Conservation (phyloP, 768 basidiomycete genomes). For the Tylopilus plumbeoviolaceoides region DNA sequence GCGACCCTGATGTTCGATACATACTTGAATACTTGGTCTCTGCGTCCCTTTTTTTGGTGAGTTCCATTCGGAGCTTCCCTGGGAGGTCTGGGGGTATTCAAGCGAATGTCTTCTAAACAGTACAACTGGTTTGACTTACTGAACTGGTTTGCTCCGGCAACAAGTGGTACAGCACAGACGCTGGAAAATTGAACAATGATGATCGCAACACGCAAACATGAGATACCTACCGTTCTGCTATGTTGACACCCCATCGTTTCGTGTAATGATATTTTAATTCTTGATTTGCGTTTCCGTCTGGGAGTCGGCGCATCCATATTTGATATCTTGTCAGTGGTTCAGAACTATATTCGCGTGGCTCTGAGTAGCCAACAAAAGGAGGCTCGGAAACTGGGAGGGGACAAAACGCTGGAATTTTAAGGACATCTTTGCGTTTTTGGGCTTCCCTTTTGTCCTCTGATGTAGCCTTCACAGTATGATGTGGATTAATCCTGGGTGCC, state of each 20-base stretch:
- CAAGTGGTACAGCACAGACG: slow-evolving; percentile 52
- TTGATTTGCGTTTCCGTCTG: slow-evolving; percentile 16
- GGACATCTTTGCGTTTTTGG: slow-evolving; percentile 30
- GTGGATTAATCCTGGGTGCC: slow-evolving; percentile 53
- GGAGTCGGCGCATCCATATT: slow-evolving; percentile 32
- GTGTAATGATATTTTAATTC: slow-evolving; percentile 58
- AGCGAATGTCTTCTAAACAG: neutral
- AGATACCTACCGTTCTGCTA: slow-evolving; percentile 51
- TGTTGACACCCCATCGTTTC: slow-evolving; percentile 30
- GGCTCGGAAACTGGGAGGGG: slow-evolving; percentile 29
- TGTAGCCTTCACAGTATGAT: slow-evolving; percentile 36
- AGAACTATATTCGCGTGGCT: slow-evolving; percentile 39
- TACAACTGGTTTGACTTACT: slow-evolving; percentile 32
- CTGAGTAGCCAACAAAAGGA: slow-evolving; percentile 43
- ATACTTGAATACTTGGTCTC: slow-evolving; percentile 28
- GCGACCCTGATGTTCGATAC: slow-evolving; percentile 1
- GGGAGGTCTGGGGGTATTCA: slow-evolving; percentile 36
- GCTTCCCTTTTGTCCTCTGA: slow-evolving; percentile 32
- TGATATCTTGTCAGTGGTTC: slow-evolving; percentile 45
- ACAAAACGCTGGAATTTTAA: slow-evolving; percentile 44
- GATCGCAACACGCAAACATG: neutral
- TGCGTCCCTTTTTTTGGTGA: slow-evolving; percentile 26
- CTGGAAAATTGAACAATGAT: slow-evolving; percentile 27
- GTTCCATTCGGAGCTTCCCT: slow-evolving; percentile 34
- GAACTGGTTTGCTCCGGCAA: slow-evolving; percentile 46